A percentile compares a stretch with the other conserved stretches of the same genome.
Conservation (phyloP, 2,329 filamentous ascomycete species). For the Paecilomyces variotii region DNA sequence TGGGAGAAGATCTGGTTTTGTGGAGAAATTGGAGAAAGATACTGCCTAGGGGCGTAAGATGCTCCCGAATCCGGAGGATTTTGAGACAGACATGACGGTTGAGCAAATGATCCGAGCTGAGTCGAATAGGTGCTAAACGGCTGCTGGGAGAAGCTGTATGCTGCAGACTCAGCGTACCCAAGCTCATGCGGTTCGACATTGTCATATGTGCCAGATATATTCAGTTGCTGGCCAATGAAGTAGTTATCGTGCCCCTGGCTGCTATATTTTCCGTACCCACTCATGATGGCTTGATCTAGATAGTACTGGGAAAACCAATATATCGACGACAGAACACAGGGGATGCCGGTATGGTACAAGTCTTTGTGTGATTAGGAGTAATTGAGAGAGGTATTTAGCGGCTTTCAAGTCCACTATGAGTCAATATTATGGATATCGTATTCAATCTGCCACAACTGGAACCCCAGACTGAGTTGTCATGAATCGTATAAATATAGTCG, state of each 20-base stretch:
- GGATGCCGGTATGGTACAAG: background rate
- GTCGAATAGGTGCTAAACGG: conserved; percentile 30
- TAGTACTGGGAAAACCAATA: background rate
- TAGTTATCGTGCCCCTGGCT: conserved; percentile 28
- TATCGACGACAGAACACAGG: background rate
- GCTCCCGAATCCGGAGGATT: conserved; percentile 22
- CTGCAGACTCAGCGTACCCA: conserved; percentile 17
- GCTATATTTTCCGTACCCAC: conserved; percentile 30
- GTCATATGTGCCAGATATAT: conserved; percentile 23
- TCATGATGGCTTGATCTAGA: conserved; percentile 23
- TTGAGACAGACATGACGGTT: conserved; percentile 22
- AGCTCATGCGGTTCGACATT: conserved; percentile 24
- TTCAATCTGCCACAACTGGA: background rate
- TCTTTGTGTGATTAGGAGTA: background rate
- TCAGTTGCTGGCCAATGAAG: conserved; percentile 25
- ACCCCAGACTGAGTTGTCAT: background rate
- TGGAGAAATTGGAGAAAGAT: conserved; percentile 22
- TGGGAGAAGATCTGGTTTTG: conserved; percentile 22
- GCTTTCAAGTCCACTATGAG: background rate
- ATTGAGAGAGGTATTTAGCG: background rate
- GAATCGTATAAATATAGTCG: background rate
- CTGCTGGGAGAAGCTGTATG: conserved; percentile 26
- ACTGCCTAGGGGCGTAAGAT: conserved; percentile 24
- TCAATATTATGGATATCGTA: background rate
- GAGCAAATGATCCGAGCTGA: conserved; percentile 29